phyloP scores from a whole-genome alignment of 306 rosid genomes.

The Hippophae gyantsensis region DNA sequence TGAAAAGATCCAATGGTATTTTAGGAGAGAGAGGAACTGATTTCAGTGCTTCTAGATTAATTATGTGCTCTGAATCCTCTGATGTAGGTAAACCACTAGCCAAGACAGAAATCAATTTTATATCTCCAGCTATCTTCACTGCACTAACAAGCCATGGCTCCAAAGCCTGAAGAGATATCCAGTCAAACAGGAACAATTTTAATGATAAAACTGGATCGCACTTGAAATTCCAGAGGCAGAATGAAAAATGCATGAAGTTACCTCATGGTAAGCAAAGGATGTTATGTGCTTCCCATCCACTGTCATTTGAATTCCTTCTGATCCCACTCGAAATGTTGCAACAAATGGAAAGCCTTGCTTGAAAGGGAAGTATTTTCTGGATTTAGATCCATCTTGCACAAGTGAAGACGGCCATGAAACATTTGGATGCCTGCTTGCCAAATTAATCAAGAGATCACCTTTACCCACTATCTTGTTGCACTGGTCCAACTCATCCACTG shows the following conservation, averaged over 20 bases:
- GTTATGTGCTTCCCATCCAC: slow-evolving; percentile 78
- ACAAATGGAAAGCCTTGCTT: slow-evolving; percentile 64
- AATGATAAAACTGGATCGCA: slow-evolving; percentile 2
- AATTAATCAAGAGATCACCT: slow-evolving; percentile 26
- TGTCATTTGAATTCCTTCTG: slow-evolving; percentile 77
- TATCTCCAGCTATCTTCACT: slow-evolving; percentile 52
- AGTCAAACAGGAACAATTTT: slow-evolving; percentile 20
- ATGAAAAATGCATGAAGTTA: slow-evolving; percentile 17
- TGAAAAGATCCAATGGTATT: slow-evolving; percentile 46
- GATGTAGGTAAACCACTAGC: slow-evolving; percentile 82
- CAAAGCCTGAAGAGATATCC: slow-evolving; percentile 44
- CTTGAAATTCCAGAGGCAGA: not conserved
- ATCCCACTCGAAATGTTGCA: slow-evolving; percentile 68
- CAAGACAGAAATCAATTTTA: slow-evolving; percentile 52
- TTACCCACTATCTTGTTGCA: slow-evolving; percentile 66
- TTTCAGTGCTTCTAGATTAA: slow-evolving; percentile 51
- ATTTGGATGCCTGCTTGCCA: slow-evolving; percentile 24
- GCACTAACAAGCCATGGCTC: slow-evolving; percentile 80
- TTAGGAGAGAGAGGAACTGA: slow-evolving; percentile 38
- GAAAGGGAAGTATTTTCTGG: slow-evolving; percentile 55
- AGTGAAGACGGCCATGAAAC: slow-evolving; percentile 31
- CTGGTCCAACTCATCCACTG: slow-evolving; percentile 55
- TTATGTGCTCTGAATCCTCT: slow-evolving; percentile 63
- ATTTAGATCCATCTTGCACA: slow-evolving; percentile 26
- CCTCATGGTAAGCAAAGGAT: slow-evolving; percentile 70